Evolutionary conservation across 75 land plant species (phyloP), one percentile per base, ranked within the genome.

Genomic region (Selaginella moellendorffii): DNA sequence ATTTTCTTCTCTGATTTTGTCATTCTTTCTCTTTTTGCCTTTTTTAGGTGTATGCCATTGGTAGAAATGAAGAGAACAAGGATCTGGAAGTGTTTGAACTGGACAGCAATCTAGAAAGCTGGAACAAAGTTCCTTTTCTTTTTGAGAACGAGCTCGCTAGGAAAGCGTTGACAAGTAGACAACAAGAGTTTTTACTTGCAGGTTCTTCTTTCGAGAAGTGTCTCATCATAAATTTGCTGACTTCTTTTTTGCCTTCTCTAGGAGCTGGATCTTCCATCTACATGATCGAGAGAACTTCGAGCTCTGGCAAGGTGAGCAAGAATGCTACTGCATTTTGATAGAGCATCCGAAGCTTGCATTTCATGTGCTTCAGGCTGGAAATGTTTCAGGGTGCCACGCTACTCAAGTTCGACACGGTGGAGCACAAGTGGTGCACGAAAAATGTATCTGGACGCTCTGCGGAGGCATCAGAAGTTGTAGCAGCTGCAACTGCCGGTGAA

Each of bases 401-500:
- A n/a, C n/a, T 36, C 10, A 36, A 36, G 46, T 14, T 36, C 14
- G 46, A 36, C 46, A 36, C 46, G 10, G 5, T 36, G 46, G 46
- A 36, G 46, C 46, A 36, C 5, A 36, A 36, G 14, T 36, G 46
- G 46, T 5, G 46, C 46, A 36, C 14, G 5, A 5, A 36, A 36
- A 36, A 36, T 14, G 14, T 36, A 36, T 5, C 14, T 36, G 46
- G 46, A 14, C 46, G 46, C 46, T n/a, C 46, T 36, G 46, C 14
- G 46, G 46, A 36, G 10, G 46, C 14, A 36, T 5, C 46, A 36
- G 14, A 5, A 36, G 14, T 36, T 5, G 46, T 36, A 36, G 46
- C 88, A 0, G 53, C 67, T 12, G 74, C 76, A 1, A 54, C 26
- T 22, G 24, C 82, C 25, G 82, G 79, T 27, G 61, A 84, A 18